These are phyloP conservation scores for Cadophora sp. DNA, from an alignment of 2,329 filamentous ascomycete species.

Conservation along the genomic window DNA sequence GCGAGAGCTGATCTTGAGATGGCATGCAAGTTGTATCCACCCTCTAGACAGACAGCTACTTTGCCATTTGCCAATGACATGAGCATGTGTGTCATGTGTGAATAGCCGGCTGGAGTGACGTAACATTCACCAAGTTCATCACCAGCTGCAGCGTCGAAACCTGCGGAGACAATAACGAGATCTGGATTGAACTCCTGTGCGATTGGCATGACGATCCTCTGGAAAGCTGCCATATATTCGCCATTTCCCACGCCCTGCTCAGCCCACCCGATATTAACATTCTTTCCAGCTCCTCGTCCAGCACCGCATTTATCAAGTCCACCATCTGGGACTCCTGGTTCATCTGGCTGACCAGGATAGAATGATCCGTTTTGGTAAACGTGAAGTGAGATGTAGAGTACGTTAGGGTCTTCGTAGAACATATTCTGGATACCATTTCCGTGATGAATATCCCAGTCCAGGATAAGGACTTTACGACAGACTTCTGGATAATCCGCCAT, in stretches of 20 bases:
- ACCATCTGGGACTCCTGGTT: slow-evolving; percentile 66
- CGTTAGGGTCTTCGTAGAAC: slow-evolving; percentile 92
- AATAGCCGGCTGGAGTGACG: slow-evolving; percentile 89
- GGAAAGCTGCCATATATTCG: slow-evolving; percentile 96
- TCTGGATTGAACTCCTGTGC: slow-evolving; percentile 93
- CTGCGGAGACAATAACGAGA: slow-evolving; percentile 91
- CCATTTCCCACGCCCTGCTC: slow-evolving; percentile 89
- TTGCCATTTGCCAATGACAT: slow-evolving; percentile 93
- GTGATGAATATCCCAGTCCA: slow-evolving; percentile 87
- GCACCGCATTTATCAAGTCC: slow-evolving; percentile 65
- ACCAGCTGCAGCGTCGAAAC: slow-evolving; percentile 93
- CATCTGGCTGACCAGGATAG: slow-evolving; percentile 76
- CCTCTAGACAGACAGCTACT: slow-evolving; percentile 91
- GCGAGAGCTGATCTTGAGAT: slow-evolving; percentile 93
- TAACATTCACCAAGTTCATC: slow-evolving; percentile 93
- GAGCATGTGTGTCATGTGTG: slow-evolving; percentile 99
- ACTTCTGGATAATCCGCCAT: slow-evolving; percentile 79
- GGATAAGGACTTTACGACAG: slow-evolving; percentile 88
- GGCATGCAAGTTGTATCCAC: slow-evolving; percentile 91
- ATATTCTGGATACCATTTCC: slow-evolving; percentile 97
- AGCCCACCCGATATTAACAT: slow-evolving; percentile 72
- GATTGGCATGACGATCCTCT: slow-evolving; percentile 95
- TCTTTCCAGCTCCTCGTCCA: slow-evolving; percentile 62
- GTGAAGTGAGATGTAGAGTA: slow-evolving; percentile 94
- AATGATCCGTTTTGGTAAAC: slow-evolving; percentile 85